A percentile compares a stretch with the other conserved stretches of the same genome.
phyloP scores from a whole-genome alignment of 1,284 basidiomycete genomes.

The Clitocybe nebularis region DNA sequence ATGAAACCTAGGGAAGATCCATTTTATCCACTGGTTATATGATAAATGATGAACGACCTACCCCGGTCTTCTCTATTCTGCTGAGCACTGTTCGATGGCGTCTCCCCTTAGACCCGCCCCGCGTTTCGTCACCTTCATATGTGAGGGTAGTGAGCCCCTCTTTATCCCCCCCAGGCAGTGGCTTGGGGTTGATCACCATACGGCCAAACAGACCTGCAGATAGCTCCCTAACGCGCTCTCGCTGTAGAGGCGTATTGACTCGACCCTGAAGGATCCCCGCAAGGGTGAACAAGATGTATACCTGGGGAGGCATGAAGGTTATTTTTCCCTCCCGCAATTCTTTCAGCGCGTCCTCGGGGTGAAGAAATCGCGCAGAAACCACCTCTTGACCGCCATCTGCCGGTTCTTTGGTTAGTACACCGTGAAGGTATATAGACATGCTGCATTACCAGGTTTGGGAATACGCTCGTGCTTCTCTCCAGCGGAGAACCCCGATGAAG shows the following conservation, averaged over 20 bases:
- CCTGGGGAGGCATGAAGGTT: constrained; percentile 67
- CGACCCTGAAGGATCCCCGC: constrained; percentile 41
- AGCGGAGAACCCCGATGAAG: constrained; percentile 44
- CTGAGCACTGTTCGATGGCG: constrained; percentile 53
- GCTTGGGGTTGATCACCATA: constrained; percentile 53
- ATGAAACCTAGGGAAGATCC: constrained; percentile 34
- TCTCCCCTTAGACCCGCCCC: constrained; percentile 54
- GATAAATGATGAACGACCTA: constrained; percentile 25
- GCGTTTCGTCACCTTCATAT: constrained; percentile 66
- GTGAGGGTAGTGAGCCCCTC: constrained; percentile 47
- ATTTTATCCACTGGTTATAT: background rate
- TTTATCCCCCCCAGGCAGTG: constrained; percentile 31
- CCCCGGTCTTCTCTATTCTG: constrained; percentile 41
- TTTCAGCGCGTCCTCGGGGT: constrained; percentile 45
- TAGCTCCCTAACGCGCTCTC: constrained; percentile 41
- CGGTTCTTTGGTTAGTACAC: background rate
- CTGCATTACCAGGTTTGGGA: constrained; percentile 48
- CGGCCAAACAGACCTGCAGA: constrained; percentile 53
- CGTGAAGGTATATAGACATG: background rate
- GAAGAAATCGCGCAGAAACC: constrained; percentile 58
- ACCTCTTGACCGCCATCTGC: constrained; percentile 66
- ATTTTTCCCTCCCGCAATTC: constrained; percentile 50
- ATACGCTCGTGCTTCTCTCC: constrained; percentile 51
- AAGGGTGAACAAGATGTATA: constrained; percentile 61
- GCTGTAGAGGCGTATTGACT: constrained; percentile 39